Evolutionary conservation across 805 yeast species (phyloP).

Genomic region (Pichia ethanolica): DNA sequence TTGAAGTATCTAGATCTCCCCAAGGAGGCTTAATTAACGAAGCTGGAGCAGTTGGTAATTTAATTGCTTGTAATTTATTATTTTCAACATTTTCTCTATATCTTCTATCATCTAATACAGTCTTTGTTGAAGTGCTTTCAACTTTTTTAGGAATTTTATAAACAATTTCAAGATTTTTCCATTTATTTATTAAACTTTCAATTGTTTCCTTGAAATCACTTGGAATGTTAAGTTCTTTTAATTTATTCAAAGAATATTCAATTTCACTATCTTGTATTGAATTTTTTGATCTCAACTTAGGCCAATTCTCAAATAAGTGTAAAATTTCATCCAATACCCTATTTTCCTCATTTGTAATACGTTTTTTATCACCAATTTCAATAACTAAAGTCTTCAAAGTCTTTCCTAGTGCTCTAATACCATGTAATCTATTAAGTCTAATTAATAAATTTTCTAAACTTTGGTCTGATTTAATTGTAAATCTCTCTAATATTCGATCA

Average conservation of each 20-base stretch:
- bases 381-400: constrained; percentile 36
- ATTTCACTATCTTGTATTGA: constrained; percentile 69
- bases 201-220: constrained; percentile 31
- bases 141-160: constrained; percentile 69
- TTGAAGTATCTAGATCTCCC: constrained; percentile 12
- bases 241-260: constrained; percentile 49
- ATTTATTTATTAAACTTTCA: constrained; percentile 44
- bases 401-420: constrained; percentile 69
- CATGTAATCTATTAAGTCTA: constrained; percentile 71
- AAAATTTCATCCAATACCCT: constrained; percentile 43
- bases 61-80: constrained; percentile 1
- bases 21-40: constrained; percentile 12
- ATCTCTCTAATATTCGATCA: constrained; percentile 58
- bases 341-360: constrained; percentile 26
- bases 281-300: constrained; percentile 60
- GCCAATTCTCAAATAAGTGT: constrained; percentile 55
- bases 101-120: constrained; percentile 21
- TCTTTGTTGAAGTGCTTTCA: constrained; percentile 17
- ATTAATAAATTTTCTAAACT: constrained; percentile 36
- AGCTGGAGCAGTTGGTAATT: constrained; percentile 10
- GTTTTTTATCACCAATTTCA: constrained; percentile 1
- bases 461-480: constrained; percentile 33
- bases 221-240: constrained; percentile 18
- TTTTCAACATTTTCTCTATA: constrained; percentile 7
- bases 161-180: constrained; percentile 76